Percentiles rank a stretch among this genome's conserved stretches.
Conservation (phyloP, 805 yeast species). For the Gaillardinia entomophila region DNA sequence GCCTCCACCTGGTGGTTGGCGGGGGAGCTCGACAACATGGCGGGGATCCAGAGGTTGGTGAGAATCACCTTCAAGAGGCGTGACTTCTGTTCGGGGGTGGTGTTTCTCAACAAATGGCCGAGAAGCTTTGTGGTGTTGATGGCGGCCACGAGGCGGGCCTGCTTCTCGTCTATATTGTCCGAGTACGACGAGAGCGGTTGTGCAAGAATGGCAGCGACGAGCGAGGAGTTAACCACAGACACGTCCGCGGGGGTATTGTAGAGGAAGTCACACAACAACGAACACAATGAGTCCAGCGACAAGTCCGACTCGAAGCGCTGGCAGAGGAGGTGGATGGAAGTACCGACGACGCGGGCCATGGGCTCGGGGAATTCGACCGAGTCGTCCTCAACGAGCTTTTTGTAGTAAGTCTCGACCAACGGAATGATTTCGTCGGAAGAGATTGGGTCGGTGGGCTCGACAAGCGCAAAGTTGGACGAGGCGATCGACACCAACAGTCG, state of each 20-base stretch:
- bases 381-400: constrained; percentile 2
- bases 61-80: constrained; percentile 36
- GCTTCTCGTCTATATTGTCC: constrained; percentile 2
- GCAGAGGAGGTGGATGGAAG: constrained; percentile 12
- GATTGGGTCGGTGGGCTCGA: background rate
- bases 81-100: constrained; percentile 27
- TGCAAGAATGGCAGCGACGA: constrained; percentile 4
- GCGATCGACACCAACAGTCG: constrained; percentile 30
- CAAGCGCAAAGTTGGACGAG: background rate
- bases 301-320: constrained; percentile 7
- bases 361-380: constrained; percentile 9
- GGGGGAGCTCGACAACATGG: constrained; percentile 45
- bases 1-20: constrained; percentile 61
- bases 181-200: constrained; percentile 5
- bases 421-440: constrained; percentile 10
- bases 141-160: constrained; percentile 20
- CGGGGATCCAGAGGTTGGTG: constrained; percentile 50
- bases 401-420: constrained; percentile 13
- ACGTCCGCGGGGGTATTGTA: too few species aligned
- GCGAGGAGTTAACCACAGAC: constrained; percentile 6
- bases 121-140: constrained; percentile 42
- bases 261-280: constrained; percentile 13
- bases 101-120: constrained; percentile 22
- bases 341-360: constrained; percentile 9
- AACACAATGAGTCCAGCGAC: constrained; percentile 13